Base-by-base conservation (phyloP, 2,329 filamentous ascomycete species). In the Neofusicoccum ribis region DNA sequence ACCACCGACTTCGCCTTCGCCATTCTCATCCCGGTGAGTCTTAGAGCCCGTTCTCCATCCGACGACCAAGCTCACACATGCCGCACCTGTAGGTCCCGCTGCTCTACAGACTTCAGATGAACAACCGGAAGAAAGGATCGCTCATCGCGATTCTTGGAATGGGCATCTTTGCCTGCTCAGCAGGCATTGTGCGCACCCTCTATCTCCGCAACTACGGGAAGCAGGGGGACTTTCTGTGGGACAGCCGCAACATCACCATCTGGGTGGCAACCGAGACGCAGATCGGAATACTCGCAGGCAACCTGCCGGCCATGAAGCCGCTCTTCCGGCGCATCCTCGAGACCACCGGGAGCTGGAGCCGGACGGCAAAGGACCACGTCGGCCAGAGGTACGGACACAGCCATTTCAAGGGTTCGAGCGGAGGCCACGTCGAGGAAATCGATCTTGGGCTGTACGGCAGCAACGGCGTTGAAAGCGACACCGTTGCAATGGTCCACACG, bases 241-340 rank as follows among this genome's bases (percentile, higher is more conserved):
- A 82, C 70, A 77, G 75, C 2, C 76, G 79, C 31, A 77, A 83
- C 69, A 76, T 86, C 1, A 83, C 81, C 44, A 77, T 82, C 59
- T 83, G 80, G 81, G 78, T 77, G 51, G 76, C 47, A 12, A 69
- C 79, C 34, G 81, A 83, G 68, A 76, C 78, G 39, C 78, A 78
- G 67, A 70, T 81, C 11, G 80, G 79, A 9, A 81, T 82, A 66
- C 70, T 81, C 1, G 80, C 80, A 0, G 79, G 78, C 5, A 81
- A 78, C 9, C 72, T 82, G 0, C 79, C 81, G 1, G 76, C 77
- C n/a, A 72, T 82, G 44, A 79, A 78, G 11, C 80, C 80, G 0
- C 71, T 82, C 15, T 78, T 81, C 72, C 70, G 73, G 11, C 71
- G 66, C 27, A 69, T 78, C 9, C 74, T 81, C 36, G 73, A 77